Evolutionary conservation across 371 early-diverging fungal species (phyloP).

Genomic region (Mucor velutinosus): DNA sequence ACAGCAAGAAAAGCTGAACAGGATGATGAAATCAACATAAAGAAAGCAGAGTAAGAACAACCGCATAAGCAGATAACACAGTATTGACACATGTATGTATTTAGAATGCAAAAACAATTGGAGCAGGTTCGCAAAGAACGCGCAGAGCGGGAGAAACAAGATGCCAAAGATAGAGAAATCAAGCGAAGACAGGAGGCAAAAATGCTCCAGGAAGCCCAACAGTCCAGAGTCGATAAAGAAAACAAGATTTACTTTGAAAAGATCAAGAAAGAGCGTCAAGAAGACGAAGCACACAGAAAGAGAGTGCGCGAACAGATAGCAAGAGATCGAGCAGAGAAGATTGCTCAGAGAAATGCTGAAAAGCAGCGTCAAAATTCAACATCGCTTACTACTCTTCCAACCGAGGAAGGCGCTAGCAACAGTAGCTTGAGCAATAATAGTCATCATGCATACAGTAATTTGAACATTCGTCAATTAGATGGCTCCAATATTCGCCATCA

Average conservation of each 20-base stretch:
- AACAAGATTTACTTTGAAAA: constrained; percentile 41
- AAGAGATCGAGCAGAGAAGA: constrained; percentile 43
- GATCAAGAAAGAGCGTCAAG: constrained; percentile 43
- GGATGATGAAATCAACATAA: constrained; percentile 1
- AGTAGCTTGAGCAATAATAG: background rate
- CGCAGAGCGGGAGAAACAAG: constrained; percentile 35
- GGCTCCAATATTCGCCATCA: constrained; percentile 42
- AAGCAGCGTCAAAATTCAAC: constrained; percentile 11
- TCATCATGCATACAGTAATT: constrained; percentile 22
- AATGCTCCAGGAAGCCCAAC: constrained; percentile 29
- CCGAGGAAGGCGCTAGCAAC: background rate
- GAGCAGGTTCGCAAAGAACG: constrained; percentile 40
- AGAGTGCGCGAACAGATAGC: constrained; percentile 50
- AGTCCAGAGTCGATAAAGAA: constrained; percentile 29
- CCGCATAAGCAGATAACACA: background rate
- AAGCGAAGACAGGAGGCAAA: constrained; percentile 46
- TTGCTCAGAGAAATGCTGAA: constrained; percentile 27
- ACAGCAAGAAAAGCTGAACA: background rate
- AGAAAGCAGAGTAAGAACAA: constrained; percentile 20
- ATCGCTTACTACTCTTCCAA: background rate
- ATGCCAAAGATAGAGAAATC: constrained; percentile 36
- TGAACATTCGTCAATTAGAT: constrained; percentile 50
- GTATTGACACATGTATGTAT: background rate
- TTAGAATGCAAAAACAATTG: constrained; percentile 39
- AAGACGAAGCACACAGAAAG: constrained; percentile 42